Conservation (phyloP, 495 filamentous ascomycete genomes). For the Thermothielavioides terrestris region DNA sequence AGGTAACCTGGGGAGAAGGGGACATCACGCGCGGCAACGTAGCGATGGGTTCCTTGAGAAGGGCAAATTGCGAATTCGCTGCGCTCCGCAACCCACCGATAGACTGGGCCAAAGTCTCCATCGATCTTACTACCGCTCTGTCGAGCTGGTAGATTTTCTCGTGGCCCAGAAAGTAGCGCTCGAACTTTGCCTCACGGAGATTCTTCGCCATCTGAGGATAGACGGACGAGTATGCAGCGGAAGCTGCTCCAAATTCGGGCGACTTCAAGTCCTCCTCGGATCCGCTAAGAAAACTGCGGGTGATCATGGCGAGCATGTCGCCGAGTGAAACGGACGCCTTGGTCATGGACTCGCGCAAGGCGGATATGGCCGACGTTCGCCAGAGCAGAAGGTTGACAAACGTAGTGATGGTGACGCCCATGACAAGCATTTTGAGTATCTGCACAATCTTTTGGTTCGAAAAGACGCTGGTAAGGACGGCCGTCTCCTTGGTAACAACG, state of each 20-base stretch:
- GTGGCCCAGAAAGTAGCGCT: slow-evolving; percentile 77
- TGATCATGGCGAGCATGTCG: slow-evolving; percentile 74
- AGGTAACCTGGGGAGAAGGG: slow-evolving; percentile 11
- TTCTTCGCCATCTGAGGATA: slow-evolving; percentile 69
- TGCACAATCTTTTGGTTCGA: slow-evolving; percentile 76
- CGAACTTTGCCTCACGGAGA: slow-evolving; percentile 78
- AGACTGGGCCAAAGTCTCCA: slow-evolving; percentile 81
- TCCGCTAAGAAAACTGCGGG: slow-evolving; percentile 75
- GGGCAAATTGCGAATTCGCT: slow-evolving; percentile 76
- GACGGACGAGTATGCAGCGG: slow-evolving; percentile 58
- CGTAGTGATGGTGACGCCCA: slow-evolving; percentile 72
- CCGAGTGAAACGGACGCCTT: slow-evolving; percentile 68
- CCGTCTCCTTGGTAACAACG: slow-evolving; percentile 84
- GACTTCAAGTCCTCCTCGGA: slow-evolving; percentile 67
- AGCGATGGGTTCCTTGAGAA: slow-evolving; percentile 54
- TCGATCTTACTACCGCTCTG: slow-evolving; percentile 68
- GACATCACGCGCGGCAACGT: slow-evolving; percentile 19
- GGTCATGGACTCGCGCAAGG: slow-evolving; percentile 67
- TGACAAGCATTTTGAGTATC: slow-evolving; percentile 81
- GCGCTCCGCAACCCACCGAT: slow-evolving; percentile 87
- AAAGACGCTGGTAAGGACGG: slow-evolving; percentile 71
- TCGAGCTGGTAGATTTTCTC: slow-evolving; percentile 77
- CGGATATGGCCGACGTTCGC: slow-evolving; percentile 69
- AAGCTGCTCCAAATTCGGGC: slow-evolving; percentile 53
- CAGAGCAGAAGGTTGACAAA: slow-evolving; percentile 70